A percentile compares a stretch with the other conserved stretches of the same genome.
Evolutionary conservation across 2,329 filamentous ascomycete genomes (phyloP).

Genomic region (Fusarium anthophilum): DNA sequence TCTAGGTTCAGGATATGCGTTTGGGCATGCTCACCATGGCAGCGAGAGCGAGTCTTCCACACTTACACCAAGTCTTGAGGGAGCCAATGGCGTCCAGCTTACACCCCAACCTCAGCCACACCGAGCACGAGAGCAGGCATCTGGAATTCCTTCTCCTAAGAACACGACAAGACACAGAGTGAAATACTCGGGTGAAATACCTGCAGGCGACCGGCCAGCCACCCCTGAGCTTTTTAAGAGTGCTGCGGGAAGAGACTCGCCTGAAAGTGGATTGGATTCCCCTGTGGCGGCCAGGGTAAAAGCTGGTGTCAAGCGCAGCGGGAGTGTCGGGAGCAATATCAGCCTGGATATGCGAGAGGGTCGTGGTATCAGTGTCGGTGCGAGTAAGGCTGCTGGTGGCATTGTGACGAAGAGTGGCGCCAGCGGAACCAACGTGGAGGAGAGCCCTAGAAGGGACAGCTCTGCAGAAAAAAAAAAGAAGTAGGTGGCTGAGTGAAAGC

Average conservation of each 20-base stretch:
- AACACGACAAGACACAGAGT: slow-evolving; percentile 26
- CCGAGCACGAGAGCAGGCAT: slow-evolving; percentile 41
- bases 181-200: slow-evolving; percentile 20
- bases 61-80: slow-evolving; percentile 38
- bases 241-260: slow-evolving; percentile 19
- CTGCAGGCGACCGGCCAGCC: slow-evolving; percentile 18
- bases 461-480: slow-evolving; percentile 34
- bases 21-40: slow-evolving; percentile 40
- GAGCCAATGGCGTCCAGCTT: slow-evolving; percentile 4
- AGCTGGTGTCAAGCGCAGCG: slow-evolving; percentile 33
- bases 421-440: slow-evolving; percentile 29
- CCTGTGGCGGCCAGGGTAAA: slow-evolving; percentile 28
- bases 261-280: slow-evolving; percentile 30
- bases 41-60: slow-evolving; percentile 52
- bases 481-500: background rate
- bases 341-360: slow-evolving; percentile 53
- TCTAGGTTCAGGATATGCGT: slow-evolving; percentile 49
- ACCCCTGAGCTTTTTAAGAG: slow-evolving; percentile 22
- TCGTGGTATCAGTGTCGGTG: slow-evolving; percentile 53
- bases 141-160: slow-evolving; percentile 28
- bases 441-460: slow-evolving; percentile 9
- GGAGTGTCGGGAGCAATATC: slow-evolving; percentile 48
- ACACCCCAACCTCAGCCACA: slow-evolving; percentile 38
- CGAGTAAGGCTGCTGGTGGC: slow-evolving; percentile 48
- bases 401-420: slow-evolving; percentile 47